Conservation (phyloP, 495 filamentous ascomycete species). For the Xylaria grammica region DNA sequence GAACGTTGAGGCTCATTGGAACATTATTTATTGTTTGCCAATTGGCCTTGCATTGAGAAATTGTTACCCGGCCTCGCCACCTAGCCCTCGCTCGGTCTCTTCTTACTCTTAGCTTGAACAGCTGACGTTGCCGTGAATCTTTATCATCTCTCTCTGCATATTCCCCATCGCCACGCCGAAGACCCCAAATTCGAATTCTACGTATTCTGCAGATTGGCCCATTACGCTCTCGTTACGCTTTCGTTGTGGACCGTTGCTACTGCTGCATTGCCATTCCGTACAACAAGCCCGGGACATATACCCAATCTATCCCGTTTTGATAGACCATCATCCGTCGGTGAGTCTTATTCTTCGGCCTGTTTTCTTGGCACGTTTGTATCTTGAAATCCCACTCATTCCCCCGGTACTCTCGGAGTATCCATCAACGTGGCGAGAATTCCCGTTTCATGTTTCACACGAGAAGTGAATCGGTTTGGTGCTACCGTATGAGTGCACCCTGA, state of each 20-base stretch:
- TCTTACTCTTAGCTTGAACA: background rate
- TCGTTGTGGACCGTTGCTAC: conserved; percentile 25
- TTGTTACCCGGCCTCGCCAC: background rate
- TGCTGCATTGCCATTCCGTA: background rate
- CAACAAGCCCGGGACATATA: conserved; percentile 24
- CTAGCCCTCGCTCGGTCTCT: background rate
- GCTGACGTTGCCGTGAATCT: background rate
- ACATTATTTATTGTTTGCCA: too few relatives aligned
- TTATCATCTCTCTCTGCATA: too few relatives aligned
- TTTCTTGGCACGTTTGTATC: conserved; percentile 31
- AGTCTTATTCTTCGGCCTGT: conserved; percentile 37
- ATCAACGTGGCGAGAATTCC: background rate
- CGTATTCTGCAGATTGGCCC: conserved; percentile 17
- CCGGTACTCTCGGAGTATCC: background rate
- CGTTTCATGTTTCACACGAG: background rate
- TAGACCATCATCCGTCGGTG: conserved; percentile 32
- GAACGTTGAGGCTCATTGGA: background rate
- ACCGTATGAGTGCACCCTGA: background rate
- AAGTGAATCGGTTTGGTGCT: conserved; percentile 1
- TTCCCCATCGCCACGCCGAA: conserved; percentile 1
- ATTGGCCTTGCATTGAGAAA: too few relatives aligned
- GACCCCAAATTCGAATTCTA: conserved; percentile 1
- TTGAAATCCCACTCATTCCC: conserved; percentile 24
- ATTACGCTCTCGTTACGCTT: conserved; percentile 1
- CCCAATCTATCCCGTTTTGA: conserved; percentile 17